These are phyloP conservation scores for Jaapia argillacea DNA, from an alignment of 768 basidiomycete genomes.

Conservation along the genomic window DNA sequence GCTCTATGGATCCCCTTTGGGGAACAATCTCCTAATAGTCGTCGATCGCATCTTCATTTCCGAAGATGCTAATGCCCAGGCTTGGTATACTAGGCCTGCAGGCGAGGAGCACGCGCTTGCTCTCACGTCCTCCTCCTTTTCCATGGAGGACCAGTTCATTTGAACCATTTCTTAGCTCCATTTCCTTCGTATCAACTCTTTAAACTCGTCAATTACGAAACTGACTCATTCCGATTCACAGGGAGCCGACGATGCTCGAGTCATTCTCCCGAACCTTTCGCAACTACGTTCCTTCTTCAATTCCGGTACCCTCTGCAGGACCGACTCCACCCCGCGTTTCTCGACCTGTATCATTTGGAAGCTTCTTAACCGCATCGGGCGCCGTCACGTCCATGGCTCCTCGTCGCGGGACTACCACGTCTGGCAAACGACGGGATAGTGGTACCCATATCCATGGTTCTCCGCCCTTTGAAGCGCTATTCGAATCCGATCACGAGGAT, in stretches of 20 bases:
- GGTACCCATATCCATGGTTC: too few relatives aligned
- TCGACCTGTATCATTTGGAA: slow-evolving; percentile 36
- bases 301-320: slow-evolving; percentile 34
- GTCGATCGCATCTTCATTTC: too few relatives aligned
- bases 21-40: too few relatives aligned
- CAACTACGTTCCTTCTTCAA: slow-evolving; percentile 42
- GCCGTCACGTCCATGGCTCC: slow-evolving; percentile 8
- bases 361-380: slow-evolving; percentile 23
- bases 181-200: too few relatives aligned
- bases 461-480: too few relatives aligned
- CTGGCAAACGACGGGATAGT: slow-evolving; percentile 10
- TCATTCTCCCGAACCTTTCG: slow-evolving; percentile 42
- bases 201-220: too few relatives aligned
- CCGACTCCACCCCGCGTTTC: slow-evolving; percentile 42
- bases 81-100: too few relatives aligned
- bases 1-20: too few relatives aligned
- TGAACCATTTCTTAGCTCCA: too few relatives aligned
- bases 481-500: not conserved
- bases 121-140: too few relatives aligned
- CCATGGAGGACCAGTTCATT: not conserved
- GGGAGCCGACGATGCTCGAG: slow-evolving; percentile 41
- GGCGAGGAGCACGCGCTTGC: too few relatives aligned
- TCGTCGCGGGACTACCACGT: not conserved
- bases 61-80: too few relatives aligned
- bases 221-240: slow-evolving; percentile 11